These are phyloP conservation scores for Cladorrhinum sp. DNA, from an alignment of 2,329 filamentous ascomycete species.

Conservation along the genomic window DNA sequence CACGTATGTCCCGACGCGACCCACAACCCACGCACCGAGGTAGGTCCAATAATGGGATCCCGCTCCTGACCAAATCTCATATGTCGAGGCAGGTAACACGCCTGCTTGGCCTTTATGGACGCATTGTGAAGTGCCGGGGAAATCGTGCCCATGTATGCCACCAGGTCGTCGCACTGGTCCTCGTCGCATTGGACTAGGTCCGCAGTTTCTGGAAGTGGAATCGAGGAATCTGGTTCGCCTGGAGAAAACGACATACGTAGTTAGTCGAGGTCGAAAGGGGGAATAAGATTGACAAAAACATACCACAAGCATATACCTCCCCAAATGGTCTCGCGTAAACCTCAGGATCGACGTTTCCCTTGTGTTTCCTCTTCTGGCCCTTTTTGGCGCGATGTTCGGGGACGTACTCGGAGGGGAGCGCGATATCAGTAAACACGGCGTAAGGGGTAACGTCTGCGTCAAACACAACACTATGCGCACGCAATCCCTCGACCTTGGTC, in stretches of 20 bases:
- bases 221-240: slow-evolving; percentile 72
- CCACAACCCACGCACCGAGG: slow-evolving; percentile 69
- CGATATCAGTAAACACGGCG: slow-evolving; percentile 83
- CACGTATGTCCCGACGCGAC: slow-evolving; percentile 91
- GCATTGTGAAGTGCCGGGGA: slow-evolving; percentile 65
- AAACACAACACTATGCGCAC: slow-evolving; percentile 66
- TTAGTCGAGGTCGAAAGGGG: not conserved
- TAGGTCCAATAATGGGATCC: slow-evolving; percentile 74
- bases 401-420: slow-evolving; percentile 63
- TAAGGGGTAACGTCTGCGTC: slow-evolving; percentile 66
- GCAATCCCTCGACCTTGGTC: slow-evolving; percentile 55
- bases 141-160: slow-evolving; percentile 70
- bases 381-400: slow-evolving; percentile 46
- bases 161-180: slow-evolving; percentile 76
- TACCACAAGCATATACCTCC: slow-evolving; percentile 90
- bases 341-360: slow-evolving; percentile 74
- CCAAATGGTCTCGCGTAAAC: slow-evolving; percentile 88
- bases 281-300: slow-evolving; percentile 21
- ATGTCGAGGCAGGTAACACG: slow-evolving; percentile 88
- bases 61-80: slow-evolving; percentile 56
- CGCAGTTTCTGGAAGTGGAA: slow-evolving; percentile 72
- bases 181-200: slow-evolving; percentile 75
- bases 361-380: slow-evolving; percentile 52
- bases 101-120: slow-evolving; percentile 72
- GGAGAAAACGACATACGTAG: slow-evolving; percentile 4